These are phyloP conservation scores for Diaporthe sp. DNA, from an alignment of 2,329 filamentous ascomycete species.

Conservation along the genomic window DNA sequence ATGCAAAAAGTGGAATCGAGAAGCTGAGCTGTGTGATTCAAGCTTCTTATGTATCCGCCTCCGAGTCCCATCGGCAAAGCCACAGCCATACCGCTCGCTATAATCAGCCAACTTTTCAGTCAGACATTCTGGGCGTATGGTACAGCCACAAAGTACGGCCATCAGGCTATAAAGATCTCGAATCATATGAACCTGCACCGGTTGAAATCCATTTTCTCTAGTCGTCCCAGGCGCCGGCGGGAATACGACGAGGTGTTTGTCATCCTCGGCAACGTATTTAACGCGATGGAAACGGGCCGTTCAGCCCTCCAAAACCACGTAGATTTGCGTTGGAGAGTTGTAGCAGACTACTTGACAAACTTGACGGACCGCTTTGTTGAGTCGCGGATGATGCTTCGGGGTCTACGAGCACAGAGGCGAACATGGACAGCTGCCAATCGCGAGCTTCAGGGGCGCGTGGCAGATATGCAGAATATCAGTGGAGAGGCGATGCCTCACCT, in stretches of 20 bases:
- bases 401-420: neutral
- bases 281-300: neutral
- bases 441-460: neutral
- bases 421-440: neutral
- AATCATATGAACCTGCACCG: neutral
- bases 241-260: neutral
- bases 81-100: neutral
- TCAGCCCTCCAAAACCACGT: neutral
- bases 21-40: neutral
- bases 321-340: neutral
- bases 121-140: neutral
- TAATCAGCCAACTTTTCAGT: neutral
- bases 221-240: neutral
- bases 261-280: neutral
- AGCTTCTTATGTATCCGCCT: neutral
- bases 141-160: neutral
- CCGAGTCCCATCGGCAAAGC: neutral
- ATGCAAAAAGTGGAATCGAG: too few relatives aligned
- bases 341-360: neutral
- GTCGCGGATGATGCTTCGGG: neutral
- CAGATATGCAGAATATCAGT: neutral
- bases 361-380: neutral
- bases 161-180: neutral
- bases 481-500: neutral
- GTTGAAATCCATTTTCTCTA: neutral